Conservation (phyloP, 805 yeast genomes). For the Yarrowia keelungensis region DNA sequence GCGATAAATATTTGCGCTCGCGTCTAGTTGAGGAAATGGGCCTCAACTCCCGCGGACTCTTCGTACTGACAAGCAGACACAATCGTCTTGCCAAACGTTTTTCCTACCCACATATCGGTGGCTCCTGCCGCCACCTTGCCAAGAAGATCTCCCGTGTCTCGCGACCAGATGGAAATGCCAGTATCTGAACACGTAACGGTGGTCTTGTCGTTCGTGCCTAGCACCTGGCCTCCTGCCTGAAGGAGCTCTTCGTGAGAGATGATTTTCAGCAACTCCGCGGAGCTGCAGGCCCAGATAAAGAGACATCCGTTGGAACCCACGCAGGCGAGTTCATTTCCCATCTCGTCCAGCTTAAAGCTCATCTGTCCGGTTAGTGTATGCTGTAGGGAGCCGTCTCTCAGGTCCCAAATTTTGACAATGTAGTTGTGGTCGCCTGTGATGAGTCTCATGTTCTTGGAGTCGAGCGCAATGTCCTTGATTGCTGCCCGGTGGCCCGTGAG, state of each 20-base stretch:
- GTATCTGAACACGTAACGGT: constrained; percentile 10
- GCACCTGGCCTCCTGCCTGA: constrained; percentile 5
- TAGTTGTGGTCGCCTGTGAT: constrained; percentile 1
- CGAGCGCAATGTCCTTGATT: constrained; percentile 23
- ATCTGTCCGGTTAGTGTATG: constrained; percentile 15
- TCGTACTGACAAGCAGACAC: constrained; percentile 29
- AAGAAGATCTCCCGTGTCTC: neutral
- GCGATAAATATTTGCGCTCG: constrained; percentile 10
- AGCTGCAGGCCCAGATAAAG: constrained; percentile 4
- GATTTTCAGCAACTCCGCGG: constrained; percentile 12
- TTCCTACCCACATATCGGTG: constrained; percentile 11
- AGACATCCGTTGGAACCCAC: constrained; percentile 23
- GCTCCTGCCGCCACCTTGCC: constrained; percentile 22
- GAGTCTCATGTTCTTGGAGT: constrained; percentile 28
- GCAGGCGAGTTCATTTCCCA: constrained; percentile 18
- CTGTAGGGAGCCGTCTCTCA: constrained; percentile 14
- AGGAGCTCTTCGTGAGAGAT: constrained; percentile 15
- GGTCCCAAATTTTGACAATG: constrained; percentile 29
- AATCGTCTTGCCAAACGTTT: constrained; percentile 3
- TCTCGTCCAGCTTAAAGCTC: constrained; percentile 22
- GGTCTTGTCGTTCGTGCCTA: neutral
- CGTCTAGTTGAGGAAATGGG: constrained; percentile 4
- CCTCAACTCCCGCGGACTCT: constrained; percentile 20
- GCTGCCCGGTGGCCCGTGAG: constrained; percentile 4
- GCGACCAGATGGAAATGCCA: constrained; percentile 20